Evolutionary conservation across 169 alveolate species (phyloP), one percentile per base, ranked within the genome.

Genomic region (Cryptosporidium meleagridis): DNA sequence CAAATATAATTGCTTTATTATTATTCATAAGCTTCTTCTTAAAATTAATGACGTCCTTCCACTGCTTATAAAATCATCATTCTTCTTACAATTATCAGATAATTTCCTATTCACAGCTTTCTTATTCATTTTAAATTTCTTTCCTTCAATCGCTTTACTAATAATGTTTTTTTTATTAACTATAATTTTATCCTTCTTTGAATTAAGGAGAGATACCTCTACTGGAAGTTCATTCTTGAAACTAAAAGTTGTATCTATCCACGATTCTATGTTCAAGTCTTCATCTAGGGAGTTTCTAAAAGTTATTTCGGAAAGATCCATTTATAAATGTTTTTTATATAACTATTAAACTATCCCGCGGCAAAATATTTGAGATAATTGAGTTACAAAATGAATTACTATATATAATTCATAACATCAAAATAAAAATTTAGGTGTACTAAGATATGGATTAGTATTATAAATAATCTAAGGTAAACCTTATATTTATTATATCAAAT

Each of bases 231-330:
- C 67, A 26, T 9, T 55, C 9, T 23, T 55, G 35, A 55, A 55
- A 51, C 12, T 45, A 6, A 0, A 0, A 26, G 85, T 6, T 23
- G 51, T 21, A 29, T 23, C 29, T 16, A 70, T 41, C 86, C 86
- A 73, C 35, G 55, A 55, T 21, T 73, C 86, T 55, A 73, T 21
- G 6, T 55, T 41, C 37, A 59, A 53, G 10, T 73, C 86, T 18
- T 73, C 86, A 73, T 59, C 21, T 10, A 73, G 10, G 16, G 70
- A 73, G 21, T 73, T 73, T 53, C 35, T 51, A 55, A 73, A 73
- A 4, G 51, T 9, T 33, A 73, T 33, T 23, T 55, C 86, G 18
- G 52, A 55, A 1, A 9, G 14, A 31, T 2, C 23, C 86, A 73
- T 73, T 73, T 14, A 10, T 35, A 18, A 31, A 35, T n/a, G 33